A percentile compares a stretch with the other conserved stretches of the same genome.
Conservation (phyloP, 139 green algal genomes). For the Asterochloris sp. region DNA sequence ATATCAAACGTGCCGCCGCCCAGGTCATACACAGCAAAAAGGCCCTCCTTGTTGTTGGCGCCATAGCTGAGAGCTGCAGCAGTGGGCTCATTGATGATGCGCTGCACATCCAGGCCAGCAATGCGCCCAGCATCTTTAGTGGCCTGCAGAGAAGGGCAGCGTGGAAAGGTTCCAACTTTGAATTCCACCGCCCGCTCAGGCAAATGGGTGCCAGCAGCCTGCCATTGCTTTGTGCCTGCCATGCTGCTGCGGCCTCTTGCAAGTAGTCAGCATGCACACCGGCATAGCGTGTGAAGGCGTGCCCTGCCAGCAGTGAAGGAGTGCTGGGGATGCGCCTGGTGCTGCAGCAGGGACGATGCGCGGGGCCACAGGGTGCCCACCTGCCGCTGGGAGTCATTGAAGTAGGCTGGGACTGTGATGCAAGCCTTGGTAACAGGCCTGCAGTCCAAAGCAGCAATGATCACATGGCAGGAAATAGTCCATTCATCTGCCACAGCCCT, state of each 20-base stretch:
- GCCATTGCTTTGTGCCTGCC: not conserved
- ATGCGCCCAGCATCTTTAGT: constrained; percentile 87
- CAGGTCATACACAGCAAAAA: constrained; percentile 70
- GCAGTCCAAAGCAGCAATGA: too few species aligned
- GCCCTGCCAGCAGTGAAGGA: not conserved
- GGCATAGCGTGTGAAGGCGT: constrained; percentile 55
- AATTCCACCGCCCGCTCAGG: not conserved
- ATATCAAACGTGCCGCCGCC: constrained; percentile 97
- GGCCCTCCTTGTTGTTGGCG: constrained; percentile 94
- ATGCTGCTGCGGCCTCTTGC: not conserved
- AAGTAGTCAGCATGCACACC: not conserved
- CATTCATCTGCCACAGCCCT: too few species aligned
- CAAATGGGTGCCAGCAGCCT: not conserved
- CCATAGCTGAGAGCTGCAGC: constrained; percentile 95
- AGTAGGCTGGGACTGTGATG: constrained; percentile 98
- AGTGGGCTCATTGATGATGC: constrained; percentile 99
- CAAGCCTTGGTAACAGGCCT: constrained; percentile 84
- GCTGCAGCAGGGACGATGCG: not conserved
- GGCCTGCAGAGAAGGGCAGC: constrained; percentile 11
- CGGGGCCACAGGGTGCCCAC: too few species aligned
- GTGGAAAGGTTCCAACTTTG: not conserved
- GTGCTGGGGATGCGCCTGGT: not conserved
- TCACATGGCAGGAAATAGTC: too few species aligned
- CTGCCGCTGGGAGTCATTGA: constrained; percentile 98
- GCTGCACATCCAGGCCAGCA: constrained; percentile 85